Evolutionary conservation across 108 stramenopile genomes (phyloP).

Genomic region (Skeletonema grethae): DNA sequence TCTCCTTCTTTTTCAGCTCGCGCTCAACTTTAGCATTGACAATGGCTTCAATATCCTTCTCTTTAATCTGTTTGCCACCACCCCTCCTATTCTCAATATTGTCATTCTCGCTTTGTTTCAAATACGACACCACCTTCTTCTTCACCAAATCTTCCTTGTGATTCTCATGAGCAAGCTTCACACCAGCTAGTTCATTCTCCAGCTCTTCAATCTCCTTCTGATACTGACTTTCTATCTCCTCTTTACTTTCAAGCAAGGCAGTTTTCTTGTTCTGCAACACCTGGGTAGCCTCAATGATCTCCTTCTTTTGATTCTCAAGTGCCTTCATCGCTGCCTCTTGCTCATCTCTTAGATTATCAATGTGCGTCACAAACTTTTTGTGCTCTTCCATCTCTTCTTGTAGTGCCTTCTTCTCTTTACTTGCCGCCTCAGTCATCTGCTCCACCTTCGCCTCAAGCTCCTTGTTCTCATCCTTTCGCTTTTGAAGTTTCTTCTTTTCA

Average conservation of each 20-base stretch:
- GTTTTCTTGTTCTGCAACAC: constrained; percentile 29
- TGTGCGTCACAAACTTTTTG: constrained; percentile 33
- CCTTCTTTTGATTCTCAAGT: constrained; percentile 27
- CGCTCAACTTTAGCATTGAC: not conserved
- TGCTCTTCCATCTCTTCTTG: constrained; percentile 38
- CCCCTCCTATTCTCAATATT: not conserved
- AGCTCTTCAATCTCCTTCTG: constrained; percentile 26
- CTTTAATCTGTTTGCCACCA: not conserved
- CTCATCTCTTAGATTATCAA: constrained; percentile 4
- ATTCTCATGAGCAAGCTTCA: not conserved
- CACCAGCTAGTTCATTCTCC: constrained; percentile 8
- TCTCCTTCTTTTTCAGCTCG: not conserved
- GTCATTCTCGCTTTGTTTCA: too few relatives aligned
- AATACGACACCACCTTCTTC: not conserved
- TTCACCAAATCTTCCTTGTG: not conserved
- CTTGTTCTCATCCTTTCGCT: constrained; percentile 40
- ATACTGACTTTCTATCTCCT: constrained; percentile 19
- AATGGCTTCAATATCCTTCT: constrained; percentile 1
- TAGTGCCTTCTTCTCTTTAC: constrained; percentile 37
- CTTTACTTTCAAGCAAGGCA: constrained; percentile 30
- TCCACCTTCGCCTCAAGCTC: constrained; percentile 43
- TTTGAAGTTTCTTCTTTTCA: constrained; percentile 27
- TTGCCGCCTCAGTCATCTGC: constrained; percentile 32
- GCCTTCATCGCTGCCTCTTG: constrained; percentile 24
- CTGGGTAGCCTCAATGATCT: constrained; percentile 20